Evolutionary conservation across 345 rosid species (phyloP), one percentile per base, ranked within the genome.

Genomic region (Cardamine resedifolia): DNA sequence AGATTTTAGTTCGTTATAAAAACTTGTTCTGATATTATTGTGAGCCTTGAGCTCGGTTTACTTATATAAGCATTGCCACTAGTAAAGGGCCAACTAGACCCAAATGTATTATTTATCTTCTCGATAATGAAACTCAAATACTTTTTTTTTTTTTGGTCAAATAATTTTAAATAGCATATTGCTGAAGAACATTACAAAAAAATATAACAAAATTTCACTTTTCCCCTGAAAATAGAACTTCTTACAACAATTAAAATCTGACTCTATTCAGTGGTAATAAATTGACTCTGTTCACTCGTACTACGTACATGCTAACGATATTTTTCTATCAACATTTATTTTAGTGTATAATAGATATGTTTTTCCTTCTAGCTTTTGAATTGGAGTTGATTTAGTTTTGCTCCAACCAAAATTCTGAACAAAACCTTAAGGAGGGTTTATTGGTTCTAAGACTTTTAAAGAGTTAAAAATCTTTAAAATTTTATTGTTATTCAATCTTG

Each of bases 31-130:
- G 77, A 41, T 57, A 67, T 68, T 52, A 61, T 44, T 43, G 64
- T 14, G 70, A 62, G 59, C 51, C 75, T 68, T 3, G 50, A 75
- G 58, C 58, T 62, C 19, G 61, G 49, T 34, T 75, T 69, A 34
- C 58, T 70, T 76, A 76, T 76, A 76, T 62, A 76, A 76, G 75
- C 75, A 62, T 19, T 63, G 6, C 45, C 69, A 69, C 65, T 33
- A 62, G 8, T n/a, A n/a, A 43, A 47, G 58, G 50, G 59, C 66
- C 66, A 76, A 45, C 66, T 69, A 69, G 34, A 63, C 64, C 58
- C 47, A 31, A 52, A 19, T 60, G 52, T 52, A 19, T 36, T 52
- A 6, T 66, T 41, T 60, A 7, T 51, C 47, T 66, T 19, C 38
- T 66, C 26, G 15, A 38, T 19, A 27, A n/a, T 18, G 27, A 63